phyloP scores from a whole-genome alignment of 306 rosid genomes.

The Dicorynia guianensis region DNA sequence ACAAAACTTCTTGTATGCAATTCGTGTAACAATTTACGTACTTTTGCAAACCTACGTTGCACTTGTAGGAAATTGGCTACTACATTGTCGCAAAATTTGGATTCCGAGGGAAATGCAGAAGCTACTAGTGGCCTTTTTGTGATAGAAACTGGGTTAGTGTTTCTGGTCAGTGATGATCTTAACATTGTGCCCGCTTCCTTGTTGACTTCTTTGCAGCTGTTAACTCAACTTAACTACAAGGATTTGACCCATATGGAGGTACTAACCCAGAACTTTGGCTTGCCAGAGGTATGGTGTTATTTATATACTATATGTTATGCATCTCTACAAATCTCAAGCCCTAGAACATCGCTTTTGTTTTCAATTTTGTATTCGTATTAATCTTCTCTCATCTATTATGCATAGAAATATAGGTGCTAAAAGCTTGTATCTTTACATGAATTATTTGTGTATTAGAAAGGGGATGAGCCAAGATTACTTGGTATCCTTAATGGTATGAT shows the following conservation, averaged over 20 bases:
- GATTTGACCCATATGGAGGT: slow-evolving; percentile 27
- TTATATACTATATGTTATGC: background rate
- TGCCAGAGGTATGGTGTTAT: slow-evolving; percentile 16
- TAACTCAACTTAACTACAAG: slow-evolving; percentile 29
- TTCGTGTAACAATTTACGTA: background rate
- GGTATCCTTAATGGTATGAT: background rate
- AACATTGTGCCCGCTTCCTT: slow-evolving; percentile 39
- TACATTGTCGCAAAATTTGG: background rate
- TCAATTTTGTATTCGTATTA: background rate
- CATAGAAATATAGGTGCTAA: background rate
- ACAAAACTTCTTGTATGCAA: slow-evolving; percentile 33
- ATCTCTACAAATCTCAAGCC: background rate
- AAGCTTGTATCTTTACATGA: background rate
- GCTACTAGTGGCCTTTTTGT: background rate
- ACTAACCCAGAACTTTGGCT: slow-evolving; percentile 29
- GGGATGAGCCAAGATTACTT: background rate
- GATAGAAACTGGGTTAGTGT: slow-evolving; percentile 22
- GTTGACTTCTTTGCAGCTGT: slow-evolving; percentile 21
- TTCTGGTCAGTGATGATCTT: slow-evolving; percentile 45
- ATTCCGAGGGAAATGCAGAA: no score
- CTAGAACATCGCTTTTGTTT: background rate
- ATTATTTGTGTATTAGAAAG: background rate
- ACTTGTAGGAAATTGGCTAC: slow-evolving; percentile 42
- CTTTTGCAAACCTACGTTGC: slow-evolving; percentile 35
- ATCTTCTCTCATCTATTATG: background rate